Evolutionary conservation across 2,329 filamentous ascomycete genomes (phyloP).

Genomic region (Calonectria pteridis): DNA sequence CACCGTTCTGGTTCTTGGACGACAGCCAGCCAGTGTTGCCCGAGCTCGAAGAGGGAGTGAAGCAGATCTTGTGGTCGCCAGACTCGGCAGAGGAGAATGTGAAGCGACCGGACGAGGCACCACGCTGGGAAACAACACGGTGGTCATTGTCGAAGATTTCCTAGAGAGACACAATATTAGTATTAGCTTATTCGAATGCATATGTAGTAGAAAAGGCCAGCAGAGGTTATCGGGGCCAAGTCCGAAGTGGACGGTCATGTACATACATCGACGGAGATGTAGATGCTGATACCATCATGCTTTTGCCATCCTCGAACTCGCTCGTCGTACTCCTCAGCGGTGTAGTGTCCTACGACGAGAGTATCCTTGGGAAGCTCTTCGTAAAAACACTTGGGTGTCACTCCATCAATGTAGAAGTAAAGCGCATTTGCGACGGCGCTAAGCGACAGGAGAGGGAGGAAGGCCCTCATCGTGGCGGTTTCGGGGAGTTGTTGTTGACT

Average conservation of each 20-base stretch:
- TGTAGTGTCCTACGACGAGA: conserved; percentile 93
- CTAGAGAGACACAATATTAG: conserved; percentile 51
- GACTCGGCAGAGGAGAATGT: conserved; percentile 95
- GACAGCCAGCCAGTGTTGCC: conserved; percentile 80
- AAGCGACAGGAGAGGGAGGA: conserved; percentile 77
- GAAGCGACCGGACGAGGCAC: conserved; percentile 82
- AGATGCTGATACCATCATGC: conserved; percentile 83
- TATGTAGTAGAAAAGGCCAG: background rate
- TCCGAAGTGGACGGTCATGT: background rate
- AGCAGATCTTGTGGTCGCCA: conserved; percentile 97
- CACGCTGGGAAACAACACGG: conserved; percentile 90
- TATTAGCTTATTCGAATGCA: conserved; percentile 7
- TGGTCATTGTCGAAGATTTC: conserved; percentile 98
- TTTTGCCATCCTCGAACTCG: conserved; percentile 75
- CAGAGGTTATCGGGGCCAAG: background rate
- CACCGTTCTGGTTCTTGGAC: conserved; percentile 73
- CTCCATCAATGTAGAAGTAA: conserved; percentile 95
- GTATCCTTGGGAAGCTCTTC: conserved; percentile 99
- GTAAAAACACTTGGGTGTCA: conserved; percentile 93
- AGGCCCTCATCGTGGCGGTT: conserved; percentile 64
- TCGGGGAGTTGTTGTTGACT: background rate
- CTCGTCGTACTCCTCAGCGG: conserved; percentile 85
- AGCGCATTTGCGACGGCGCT: conserved; percentile 79
- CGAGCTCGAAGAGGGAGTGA: conserved; percentile 83
- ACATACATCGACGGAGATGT: conserved; percentile 88